Evolutionary conservation across 345 rosid species (phyloP).

Genomic region (Cardamine occulta): DNA sequence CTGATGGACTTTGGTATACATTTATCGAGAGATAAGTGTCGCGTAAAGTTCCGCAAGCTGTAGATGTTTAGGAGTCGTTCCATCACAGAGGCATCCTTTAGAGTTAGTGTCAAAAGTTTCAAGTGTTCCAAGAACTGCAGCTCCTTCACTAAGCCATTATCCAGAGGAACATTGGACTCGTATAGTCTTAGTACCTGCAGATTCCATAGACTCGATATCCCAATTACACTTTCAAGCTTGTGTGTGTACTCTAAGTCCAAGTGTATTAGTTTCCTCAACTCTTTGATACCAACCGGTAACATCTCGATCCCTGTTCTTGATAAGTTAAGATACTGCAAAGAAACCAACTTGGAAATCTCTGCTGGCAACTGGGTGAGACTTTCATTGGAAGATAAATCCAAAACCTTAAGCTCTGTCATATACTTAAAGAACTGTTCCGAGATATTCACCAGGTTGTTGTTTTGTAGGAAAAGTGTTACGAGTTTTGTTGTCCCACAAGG

Average conservation of each 20-base stretch:
- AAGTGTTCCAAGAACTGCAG: neutral
- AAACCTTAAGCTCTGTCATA: neutral
- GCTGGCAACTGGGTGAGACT: neutral
- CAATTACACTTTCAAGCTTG: neutral
- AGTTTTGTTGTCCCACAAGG: neutral
- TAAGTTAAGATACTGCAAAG: neutral
- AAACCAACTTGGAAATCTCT: neutral
- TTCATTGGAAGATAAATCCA: neutral
- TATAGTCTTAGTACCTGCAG: neutral
- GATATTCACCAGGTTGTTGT: neutral
- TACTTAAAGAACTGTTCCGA: neutral
- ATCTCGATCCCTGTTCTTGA: neutral
- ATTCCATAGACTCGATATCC: neutral
- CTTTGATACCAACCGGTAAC: neutral
- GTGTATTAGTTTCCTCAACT: neutral
- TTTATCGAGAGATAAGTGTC: neutral
- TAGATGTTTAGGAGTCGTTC: neutral
- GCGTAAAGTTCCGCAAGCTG: neutral
- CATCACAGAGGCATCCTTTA: neutral
- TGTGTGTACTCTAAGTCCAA: neutral
- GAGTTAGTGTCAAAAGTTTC: neutral
- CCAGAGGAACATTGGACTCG: neutral
- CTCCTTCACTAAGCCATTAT: neutral
- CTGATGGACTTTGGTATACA: constrained; percentile 1
- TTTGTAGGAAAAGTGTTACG: neutral